These are phyloP conservation scores for Zygotorulaspora sp. DNA, from an alignment of 805 yeast species.

Conservation along the genomic window DNA sequence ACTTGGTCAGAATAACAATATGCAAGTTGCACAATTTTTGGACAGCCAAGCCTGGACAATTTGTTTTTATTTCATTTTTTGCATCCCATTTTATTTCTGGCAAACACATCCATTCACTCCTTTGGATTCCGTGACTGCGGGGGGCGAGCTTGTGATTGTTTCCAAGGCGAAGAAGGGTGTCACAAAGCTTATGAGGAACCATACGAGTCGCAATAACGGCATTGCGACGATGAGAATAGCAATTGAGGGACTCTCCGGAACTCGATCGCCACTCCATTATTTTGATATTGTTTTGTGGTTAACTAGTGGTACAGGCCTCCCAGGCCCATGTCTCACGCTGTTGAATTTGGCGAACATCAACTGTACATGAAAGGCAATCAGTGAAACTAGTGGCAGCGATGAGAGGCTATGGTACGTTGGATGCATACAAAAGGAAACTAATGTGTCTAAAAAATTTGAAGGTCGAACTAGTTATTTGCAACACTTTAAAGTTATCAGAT, in stretches of 20 bases:
- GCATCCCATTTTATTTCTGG: conserved; percentile 40
- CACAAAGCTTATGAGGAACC: conserved; percentile 35
- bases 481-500: conserved; percentile 8
- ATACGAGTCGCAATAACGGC: conserved; percentile 32
- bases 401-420: conserved; percentile 17
- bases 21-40: conserved; percentile 30
- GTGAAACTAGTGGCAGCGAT: conserved; percentile 18
- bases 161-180: conserved; percentile 47
- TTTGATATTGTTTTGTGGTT: conserved; percentile 54
- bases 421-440: conserved; percentile 20
- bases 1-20: conserved; percentile 19
- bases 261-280: conserved; percentile 42
- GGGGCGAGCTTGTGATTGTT: conserved; percentile 37
- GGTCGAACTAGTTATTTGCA: conserved; percentile 18
- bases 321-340: conserved; percentile 52
- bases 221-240: conserved; percentile 34
- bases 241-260: conserved; percentile 72
- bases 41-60: conserved; percentile 43
- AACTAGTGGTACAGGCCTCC: conserved; percentile 74
- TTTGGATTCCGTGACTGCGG: conserved; percentile 34
- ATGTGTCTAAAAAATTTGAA: conserved; percentile 13
- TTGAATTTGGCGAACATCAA: conserved; percentile 32
- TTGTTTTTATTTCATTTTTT: conserved; percentile 45
- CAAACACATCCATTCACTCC: conserved; percentile 57
- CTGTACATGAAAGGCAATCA: conserved; percentile 5